These are phyloP conservation scores for Neonectria coccinea DNA, from an alignment of 2,329 filamentous ascomycete species.

Conservation along the genomic window DNA sequence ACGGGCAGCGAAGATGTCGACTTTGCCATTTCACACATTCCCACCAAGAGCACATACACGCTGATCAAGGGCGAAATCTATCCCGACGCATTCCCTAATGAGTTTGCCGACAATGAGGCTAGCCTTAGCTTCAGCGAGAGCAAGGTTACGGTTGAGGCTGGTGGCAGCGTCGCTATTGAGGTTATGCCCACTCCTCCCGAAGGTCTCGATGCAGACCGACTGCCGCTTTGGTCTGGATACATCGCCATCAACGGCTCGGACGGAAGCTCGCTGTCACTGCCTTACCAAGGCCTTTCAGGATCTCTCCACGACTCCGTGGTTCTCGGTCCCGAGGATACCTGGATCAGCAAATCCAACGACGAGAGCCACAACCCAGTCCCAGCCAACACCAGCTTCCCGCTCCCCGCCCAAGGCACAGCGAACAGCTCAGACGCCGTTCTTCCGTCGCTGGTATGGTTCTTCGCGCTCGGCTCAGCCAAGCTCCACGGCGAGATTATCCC, in stretches of 20 bases:
- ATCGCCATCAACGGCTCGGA: slow-evolving; percentile 56
- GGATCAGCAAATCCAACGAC: slow-evolving; percentile 52
- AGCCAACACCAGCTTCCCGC: slow-evolving; percentile 54
- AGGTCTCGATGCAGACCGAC: slow-evolving; percentile 49
- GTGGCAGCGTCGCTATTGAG: slow-evolving; percentile 58
- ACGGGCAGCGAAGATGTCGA: slow-evolving; percentile 51
- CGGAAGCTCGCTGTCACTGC: slow-evolving; percentile 52
- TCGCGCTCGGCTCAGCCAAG: slow-evolving; percentile 60
- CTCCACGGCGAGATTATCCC: slow-evolving; percentile 61
- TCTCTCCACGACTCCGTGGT: slow-evolving; percentile 49
- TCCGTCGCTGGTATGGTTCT: slow-evolving; percentile 54
- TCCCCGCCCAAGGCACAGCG: slow-evolving; percentile 55
- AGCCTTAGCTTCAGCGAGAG: slow-evolving; percentile 56
- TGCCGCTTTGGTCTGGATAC: slow-evolving; percentile 58
- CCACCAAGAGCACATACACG: slow-evolving; percentile 67
- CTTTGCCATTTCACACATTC: slow-evolving; percentile 64
- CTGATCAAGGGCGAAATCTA: slow-evolving; percentile 49
- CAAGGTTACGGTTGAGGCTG: slow-evolving; percentile 57
- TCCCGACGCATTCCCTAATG: slow-evolving; percentile 59
- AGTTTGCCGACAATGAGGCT: slow-evolving; percentile 56
- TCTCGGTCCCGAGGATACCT: slow-evolving; percentile 40
- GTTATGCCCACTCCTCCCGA: slow-evolving; percentile 58
- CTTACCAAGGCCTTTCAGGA: slow-evolving; percentile 56
- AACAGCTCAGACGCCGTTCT: slow-evolving; percentile 47
- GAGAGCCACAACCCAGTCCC: slow-evolving; percentile 40